phyloP scores from a whole-genome alignment of 441 rosid genomes.

The Kokia cookei region DNA sequence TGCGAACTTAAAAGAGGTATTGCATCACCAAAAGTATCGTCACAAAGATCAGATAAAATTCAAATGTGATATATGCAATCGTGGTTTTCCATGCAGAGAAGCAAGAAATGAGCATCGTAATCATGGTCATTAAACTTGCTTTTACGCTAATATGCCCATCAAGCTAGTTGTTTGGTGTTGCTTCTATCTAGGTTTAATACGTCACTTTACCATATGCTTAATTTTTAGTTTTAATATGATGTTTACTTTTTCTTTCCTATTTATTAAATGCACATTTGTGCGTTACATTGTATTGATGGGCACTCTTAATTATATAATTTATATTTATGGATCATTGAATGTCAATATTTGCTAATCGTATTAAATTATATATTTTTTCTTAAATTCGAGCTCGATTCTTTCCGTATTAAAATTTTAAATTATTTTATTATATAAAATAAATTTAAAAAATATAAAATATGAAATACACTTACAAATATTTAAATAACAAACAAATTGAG shows the following conservation, averaged over 20 bases:
- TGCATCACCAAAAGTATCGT: not conserved
- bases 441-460: too few species aligned
- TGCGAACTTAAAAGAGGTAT: not conserved
- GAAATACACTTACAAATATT: too few species aligned
- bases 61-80: not conserved
- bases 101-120: not conserved
- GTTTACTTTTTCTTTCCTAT: not conserved
- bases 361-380: too few species aligned
- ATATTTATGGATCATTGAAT: too few species aligned
- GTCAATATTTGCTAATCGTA: too few species aligned
- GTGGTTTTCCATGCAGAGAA: not conserved
- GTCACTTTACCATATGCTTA: not conserved
- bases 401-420: too few species aligned
- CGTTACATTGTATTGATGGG: not conserved
- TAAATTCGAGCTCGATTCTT: too few species aligned
- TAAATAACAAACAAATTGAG: too few species aligned
- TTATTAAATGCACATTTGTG: not conserved
- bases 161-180: not conserved
- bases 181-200: not conserved
- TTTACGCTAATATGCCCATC: not conserved
- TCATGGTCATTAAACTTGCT: not conserved
- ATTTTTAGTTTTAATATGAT: not conserved
- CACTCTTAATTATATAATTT: not conserved
- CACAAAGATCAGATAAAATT: not conserved
- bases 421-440: too few species aligned